Conservation (phyloP, 2,329 filamentous ascomycete genomes). For the Laburnicola sp. region DNA sequence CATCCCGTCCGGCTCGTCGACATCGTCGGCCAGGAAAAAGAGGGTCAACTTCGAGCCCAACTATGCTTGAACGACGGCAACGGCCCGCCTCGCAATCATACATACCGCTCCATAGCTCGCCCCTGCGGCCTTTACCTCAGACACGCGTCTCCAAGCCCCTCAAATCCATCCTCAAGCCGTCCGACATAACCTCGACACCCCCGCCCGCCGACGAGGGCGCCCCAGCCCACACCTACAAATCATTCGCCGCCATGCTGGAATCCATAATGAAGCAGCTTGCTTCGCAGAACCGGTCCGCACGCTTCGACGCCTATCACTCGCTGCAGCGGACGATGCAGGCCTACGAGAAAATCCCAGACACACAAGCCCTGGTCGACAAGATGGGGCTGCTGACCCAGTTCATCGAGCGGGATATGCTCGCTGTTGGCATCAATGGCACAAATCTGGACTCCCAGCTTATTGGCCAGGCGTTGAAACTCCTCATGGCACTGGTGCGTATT, state of each 20-base stretch:
- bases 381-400: conserved; percentile 78
- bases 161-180: conserved; percentile 83
- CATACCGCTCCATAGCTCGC: conserved; percentile 46
- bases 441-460: conserved; percentile 69
- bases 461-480: conserved; percentile 75
- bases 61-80: conserved; percentile 60
- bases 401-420: conserved; percentile 77
- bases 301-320: conserved; percentile 83
- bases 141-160: conserved; percentile 58
- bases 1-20: conserved; percentile 34
- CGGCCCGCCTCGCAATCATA: conserved; percentile 27
- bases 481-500: conserved; percentile 76
- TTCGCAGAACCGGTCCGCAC: conserved; percentile 69
- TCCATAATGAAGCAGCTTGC: conserved; percentile 81
- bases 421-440: conserved; percentile 59
- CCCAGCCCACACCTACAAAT: conserved; percentile 56
- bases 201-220: conserved; percentile 43
- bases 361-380: conserved; percentile 61
- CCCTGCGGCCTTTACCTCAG: conserved; percentile 52
- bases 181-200: conserved; percentile 46
- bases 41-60: conserved; percentile 65
- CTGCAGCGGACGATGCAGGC: conserved; percentile 75
- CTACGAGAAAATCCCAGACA: conserved; percentile 74
- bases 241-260: conserved; percentile 79
- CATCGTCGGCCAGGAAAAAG: conserved; percentile 41